Evolutionary conservation across 768 basidiomycete species (phyloP).

Genomic region (Mycena metata): DNA sequence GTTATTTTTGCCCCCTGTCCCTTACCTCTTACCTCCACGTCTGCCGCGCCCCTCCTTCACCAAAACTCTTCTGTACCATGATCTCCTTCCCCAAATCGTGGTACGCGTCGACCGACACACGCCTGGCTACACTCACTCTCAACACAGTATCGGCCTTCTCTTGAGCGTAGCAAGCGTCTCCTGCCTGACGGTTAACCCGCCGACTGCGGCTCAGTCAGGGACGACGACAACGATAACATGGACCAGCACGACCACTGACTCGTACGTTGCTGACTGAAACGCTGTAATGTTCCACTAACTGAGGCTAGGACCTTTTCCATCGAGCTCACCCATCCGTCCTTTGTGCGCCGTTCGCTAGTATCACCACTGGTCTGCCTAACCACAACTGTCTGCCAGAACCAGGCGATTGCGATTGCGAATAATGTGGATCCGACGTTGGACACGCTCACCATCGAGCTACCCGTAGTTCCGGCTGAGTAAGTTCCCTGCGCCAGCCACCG

Average conservation of each 20-base stretch:
- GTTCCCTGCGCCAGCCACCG: neutral
- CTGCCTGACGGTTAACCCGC: slow-evolving; percentile 10
- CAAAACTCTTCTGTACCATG: no score
- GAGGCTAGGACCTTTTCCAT: slow-evolving; percentile 19
- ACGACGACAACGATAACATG: slow-evolving; percentile 17
- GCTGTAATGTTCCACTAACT: neutral
- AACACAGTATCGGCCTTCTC: neutral
- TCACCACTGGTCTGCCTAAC: no score
- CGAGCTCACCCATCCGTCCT: slow-evolving; percentile 20
- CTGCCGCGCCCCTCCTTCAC: slow-evolving; percentile 12
- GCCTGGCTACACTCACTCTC: neutral
- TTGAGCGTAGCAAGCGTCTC: neutral
- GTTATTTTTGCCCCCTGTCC: neutral
- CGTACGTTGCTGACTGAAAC: neutral
- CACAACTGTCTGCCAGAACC: neutral
- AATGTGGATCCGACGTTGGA: slow-evolving; percentile 21
- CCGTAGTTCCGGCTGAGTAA: slow-evolving; percentile 17
- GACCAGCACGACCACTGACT: slow-evolving; percentile 23
- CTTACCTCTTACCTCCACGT: neutral
- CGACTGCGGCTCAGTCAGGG: slow-evolving; percentile 9
- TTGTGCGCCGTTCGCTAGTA: neutral
- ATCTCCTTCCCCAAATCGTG: no score
- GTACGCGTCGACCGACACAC: neutral
- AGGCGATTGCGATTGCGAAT: slow-evolving; percentile 26
- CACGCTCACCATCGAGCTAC: slow-evolving; percentile 12